Evolutionary conservation across 1,139 yeast genomes (phyloP).

Genomic region (Geotrichum candidum): DNA sequence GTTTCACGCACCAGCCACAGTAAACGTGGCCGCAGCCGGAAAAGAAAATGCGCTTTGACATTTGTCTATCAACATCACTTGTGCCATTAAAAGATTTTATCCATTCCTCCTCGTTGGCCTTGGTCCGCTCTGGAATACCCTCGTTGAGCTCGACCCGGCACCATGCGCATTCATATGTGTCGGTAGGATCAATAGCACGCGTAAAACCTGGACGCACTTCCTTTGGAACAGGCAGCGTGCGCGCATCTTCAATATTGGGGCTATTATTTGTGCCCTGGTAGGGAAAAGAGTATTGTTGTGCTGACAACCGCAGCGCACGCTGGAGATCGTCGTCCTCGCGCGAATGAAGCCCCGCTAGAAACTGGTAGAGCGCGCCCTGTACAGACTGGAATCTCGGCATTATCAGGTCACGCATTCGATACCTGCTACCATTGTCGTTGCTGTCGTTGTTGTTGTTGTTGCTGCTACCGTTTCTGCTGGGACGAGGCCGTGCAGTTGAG

Average conservation of each 20-base stretch:
- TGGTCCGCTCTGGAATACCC: slow-evolving; percentile 50
- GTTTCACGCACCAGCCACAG: slow-evolving; percentile 78
- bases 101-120: slow-evolving; percentile 38
- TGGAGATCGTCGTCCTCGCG: neutral
- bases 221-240: slow-evolving; percentile 4
- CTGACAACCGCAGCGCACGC: neutral
- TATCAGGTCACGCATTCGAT: neutral
- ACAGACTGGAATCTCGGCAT: neutral
- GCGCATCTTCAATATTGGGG: neutral
- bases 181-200: neutral
- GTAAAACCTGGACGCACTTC: slow-evolving; percentile 5
- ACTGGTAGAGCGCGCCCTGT: neutral
- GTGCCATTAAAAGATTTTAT: slow-evolving; percentile 35
- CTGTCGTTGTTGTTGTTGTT: neutral
- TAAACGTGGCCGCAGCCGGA: slow-evolving; percentile 78
- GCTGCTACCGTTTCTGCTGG: too few species aligned
- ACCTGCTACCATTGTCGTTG: too few species aligned
- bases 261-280: neutral
- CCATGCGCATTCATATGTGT: slow-evolving; percentile 45
- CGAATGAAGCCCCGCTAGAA: neutral
- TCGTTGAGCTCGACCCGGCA: slow-evolving; percentile 68
- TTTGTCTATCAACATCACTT: slow-evolving; percentile 50
- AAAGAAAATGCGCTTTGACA: slow-evolving; percentile 63
- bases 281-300: neutral
- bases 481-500: neutral